Evolutionary conservation across 2,329 filamentous ascomycete genomes (phyloP), one percentile per base, ranked within the genome.

Genomic region (Myriosclerotinia curreyana): DNA sequence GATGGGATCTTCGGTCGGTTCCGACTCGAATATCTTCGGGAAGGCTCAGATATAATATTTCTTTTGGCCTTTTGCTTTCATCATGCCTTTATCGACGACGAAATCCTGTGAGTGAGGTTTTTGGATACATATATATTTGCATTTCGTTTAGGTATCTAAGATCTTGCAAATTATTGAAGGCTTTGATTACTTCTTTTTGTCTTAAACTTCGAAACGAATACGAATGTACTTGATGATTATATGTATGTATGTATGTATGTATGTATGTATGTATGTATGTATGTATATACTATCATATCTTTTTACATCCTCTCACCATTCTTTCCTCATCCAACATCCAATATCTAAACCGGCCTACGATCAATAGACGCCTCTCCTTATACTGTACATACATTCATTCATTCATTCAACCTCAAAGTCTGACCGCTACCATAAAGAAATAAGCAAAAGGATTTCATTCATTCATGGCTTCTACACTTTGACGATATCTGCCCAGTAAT

Each of bases 351-450:
- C 12, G 5, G n/a, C n/a, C n/a, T n/a, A n/a, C 38, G 40, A 44
- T 44, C 2, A 15, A 44, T 17, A 3, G 20, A 3, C 3, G 20
- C 40, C 15, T 44, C 6, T 44, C 9, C 2, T 20, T 8, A 2
- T n/a, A 52, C 15, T 7, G 20, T 20, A 8, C 3, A 28, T 25
- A 28, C 3, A 11, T 4, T n/a, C 31, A 25, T 15, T 25, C 5
- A 44, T 22, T 4, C 38, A 5, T n/a, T 34, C 25, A 58, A 36
- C 28, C 54, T 58, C 25, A 12, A 46, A 46, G 54, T 46, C 54
- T 46, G 40, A 58, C 40, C 40, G 28, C 54, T 34, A 22, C 20
- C 3, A 22, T 56, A 40, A 40, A 56, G 54, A 46, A 34, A 56
- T 40, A 42, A 56, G n/a, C 11, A 1, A 56, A 44, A 46, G 25